Evolutionary conservation across 148 eudicot species (phyloP).

Genomic region (Rhododendron ferrugineum): DNA sequence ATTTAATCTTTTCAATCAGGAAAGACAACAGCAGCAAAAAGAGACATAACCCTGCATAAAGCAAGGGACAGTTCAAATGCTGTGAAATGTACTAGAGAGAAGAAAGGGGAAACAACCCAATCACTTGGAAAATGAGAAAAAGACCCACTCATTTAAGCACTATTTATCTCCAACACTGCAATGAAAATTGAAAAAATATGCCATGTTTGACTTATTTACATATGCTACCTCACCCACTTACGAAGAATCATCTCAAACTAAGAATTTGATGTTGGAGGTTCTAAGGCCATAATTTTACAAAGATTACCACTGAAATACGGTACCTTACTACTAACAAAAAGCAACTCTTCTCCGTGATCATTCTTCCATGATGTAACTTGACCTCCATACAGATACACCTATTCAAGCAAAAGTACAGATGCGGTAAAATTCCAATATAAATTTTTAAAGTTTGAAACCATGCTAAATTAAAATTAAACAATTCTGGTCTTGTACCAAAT

Average conservation of each 20-base stretch:
- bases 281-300: neutral
- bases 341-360: constrained; percentile 71
- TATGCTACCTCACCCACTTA: neutral
- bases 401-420: constrained; percentile 6
- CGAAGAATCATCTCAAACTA: neutral
- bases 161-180: neutral
- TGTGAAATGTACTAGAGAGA: neutral
- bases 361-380: constrained; percentile 95
- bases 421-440: neutral
- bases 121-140: neutral
- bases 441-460: neutral
- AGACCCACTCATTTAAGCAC: neutral
- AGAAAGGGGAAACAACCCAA: neutral
- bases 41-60: neutral
- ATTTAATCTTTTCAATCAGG: neutral
- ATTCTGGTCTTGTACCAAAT: neutral
- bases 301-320: neutral
- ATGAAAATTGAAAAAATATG: neutral
- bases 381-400: constrained; percentile 77
- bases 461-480: neutral
- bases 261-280: constrained; percentile 1
- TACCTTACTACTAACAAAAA: constrained; percentile 81
- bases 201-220: neutral
- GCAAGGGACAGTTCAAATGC: neutral
- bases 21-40: neutral